Evolutionary conservation across 164 flowering plant genomes (phyloP).

Genomic region (Berberis vulgaris): DNA sequence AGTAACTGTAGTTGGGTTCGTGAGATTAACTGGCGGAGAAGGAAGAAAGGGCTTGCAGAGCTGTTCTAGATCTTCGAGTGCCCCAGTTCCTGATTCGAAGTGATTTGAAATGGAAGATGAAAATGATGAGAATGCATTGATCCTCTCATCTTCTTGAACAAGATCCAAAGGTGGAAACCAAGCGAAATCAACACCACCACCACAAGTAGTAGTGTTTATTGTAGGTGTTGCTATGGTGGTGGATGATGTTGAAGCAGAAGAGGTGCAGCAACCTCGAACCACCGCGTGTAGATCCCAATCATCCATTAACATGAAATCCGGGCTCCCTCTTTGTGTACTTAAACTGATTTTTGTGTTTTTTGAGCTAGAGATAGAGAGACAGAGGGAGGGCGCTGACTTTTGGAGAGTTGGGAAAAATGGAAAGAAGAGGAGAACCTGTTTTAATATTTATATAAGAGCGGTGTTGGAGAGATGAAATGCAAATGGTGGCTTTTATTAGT

Average conservation of each 20-base stretch:
- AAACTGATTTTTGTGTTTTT: not conserved
- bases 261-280: conserved; percentile 63
- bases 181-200: conserved; percentile 7
- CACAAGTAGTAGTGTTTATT: not conserved
- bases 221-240: conserved; percentile 2
- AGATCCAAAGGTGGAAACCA: conserved; percentile 12
- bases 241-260: conserved; percentile 14
- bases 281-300: conserved; percentile 98
- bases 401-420: conserved; percentile 12
- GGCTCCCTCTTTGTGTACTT: conserved; percentile 8
- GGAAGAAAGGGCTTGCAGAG: conserved; percentile 70
- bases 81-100: conserved; percentile 16
- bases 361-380: too few relatives aligned
- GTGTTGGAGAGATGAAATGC: too few relatives aligned
- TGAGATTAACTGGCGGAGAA: conserved; percentile 6
- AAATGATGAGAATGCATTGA: not conserved
- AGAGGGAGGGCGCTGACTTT: conserved; percentile 85
- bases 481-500: too few relatives aligned
- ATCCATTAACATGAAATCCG: conserved; percentile 31
- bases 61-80: conserved; percentile 50
- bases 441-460: conserved; percentile 5
- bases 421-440: conserved; percentile 5
- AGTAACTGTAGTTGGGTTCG: not conserved
- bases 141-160: conserved; percentile 1
- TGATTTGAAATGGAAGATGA: conserved; percentile 30